These are phyloP conservation scores for Yamadazyma takamatsuzukensis DNA, from an alignment of 805 yeast species.

Conservation along the genomic window DNA sequence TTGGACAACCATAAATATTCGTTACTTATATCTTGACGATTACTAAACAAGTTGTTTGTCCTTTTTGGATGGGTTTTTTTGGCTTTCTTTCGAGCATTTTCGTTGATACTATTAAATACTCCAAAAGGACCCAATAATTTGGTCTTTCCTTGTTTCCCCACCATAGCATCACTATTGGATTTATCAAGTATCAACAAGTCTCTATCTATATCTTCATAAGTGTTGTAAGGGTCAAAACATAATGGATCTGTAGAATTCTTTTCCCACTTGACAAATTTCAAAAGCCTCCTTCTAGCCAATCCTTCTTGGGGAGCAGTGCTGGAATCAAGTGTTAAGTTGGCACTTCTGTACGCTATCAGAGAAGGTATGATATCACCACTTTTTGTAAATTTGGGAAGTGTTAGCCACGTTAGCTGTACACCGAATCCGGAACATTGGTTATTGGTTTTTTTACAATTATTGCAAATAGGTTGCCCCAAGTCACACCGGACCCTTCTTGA, in stretches of 20 bases:
- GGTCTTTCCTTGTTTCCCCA: slow-evolving; percentile 43
- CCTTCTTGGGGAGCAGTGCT: slow-evolving; percentile 38
- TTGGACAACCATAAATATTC: slow-evolving; percentile 69
- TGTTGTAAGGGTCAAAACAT: slow-evolving; percentile 53
- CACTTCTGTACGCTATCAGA: slow-evolving; percentile 27
- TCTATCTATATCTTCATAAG: slow-evolving; percentile 81
- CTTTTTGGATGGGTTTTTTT: slow-evolving; percentile 10
- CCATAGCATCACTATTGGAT: slow-evolving; percentile 27
- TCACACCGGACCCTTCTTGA: slow-evolving; percentile 80
- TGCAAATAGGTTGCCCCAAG: slow-evolving; percentile 63
- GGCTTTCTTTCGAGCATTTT: slow-evolving; percentile 13
- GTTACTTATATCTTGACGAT: slow-evolving; percentile 2
- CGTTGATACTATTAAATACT: slow-evolving; percentile 44
- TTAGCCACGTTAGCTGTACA: slow-evolving; percentile 71
- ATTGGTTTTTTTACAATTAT: slow-evolving; percentile 65
- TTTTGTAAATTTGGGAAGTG: slow-evolving; percentile 42
- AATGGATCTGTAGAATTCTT: slow-evolving; percentile 33
- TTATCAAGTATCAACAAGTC: slow-evolving; percentile 58
- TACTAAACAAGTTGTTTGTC: neutral
- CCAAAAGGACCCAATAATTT: slow-evolving; percentile 77
- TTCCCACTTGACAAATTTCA: slow-evolving; percentile 73
- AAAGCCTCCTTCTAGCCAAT: slow-evolving; percentile 59
- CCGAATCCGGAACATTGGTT: slow-evolving; percentile 78
- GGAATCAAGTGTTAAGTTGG: slow-evolving; percentile 13
- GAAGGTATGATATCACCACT: slow-evolving; percentile 24